phyloP scores from a whole-genome alignment of 2,329 filamentous ascomycete genomes.

The Magnaporthiopsis poae region DNA sequence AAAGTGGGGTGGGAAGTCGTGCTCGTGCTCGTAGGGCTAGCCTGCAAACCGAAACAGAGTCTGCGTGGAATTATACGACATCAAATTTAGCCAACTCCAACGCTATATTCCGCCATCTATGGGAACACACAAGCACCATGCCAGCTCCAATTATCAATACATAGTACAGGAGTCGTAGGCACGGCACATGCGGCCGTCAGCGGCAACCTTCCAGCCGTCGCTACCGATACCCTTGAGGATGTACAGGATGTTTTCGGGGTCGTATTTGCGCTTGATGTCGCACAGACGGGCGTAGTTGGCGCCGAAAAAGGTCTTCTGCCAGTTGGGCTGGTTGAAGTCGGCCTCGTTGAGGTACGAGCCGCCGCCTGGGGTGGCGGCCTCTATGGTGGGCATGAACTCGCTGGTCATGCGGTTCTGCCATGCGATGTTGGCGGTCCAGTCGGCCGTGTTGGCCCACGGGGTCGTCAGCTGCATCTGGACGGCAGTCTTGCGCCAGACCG shows the following conservation, averaged over 20 bases:
- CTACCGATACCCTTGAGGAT: slow-evolving; percentile 31
- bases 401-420: slow-evolving; percentile 16
- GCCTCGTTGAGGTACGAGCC: slow-evolving; percentile 19
- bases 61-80: neutral
- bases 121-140: neutral
- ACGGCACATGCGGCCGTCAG: neutral
- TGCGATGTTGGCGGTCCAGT: slow-evolving; percentile 17
- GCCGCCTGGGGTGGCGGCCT: slow-evolving; percentile 16
- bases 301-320: slow-evolving; percentile 27
- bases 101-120: neutral
- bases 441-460: slow-evolving; percentile 18
- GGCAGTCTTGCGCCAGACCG: slow-evolving; percentile 12
- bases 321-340: slow-evolving; percentile 23
- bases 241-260: slow-evolving; percentile 29
- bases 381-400: slow-evolving; percentile 12
- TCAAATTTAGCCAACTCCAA: neutral
- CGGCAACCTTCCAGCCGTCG: slow-evolving; percentile 29
- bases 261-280: slow-evolving; percentile 32
- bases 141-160: neutral
- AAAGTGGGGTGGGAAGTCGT: too few relatives aligned
- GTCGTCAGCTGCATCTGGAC: slow-evolving; percentile 7
- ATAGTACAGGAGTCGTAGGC: neutral
- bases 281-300: slow-evolving; percentile 24
- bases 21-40: too few relatives aligned
- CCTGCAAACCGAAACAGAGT: too few relatives aligned